These are phyloP conservation scores for Ligustrum vulgare DNA, from an alignment of 257 asterid species.

Conservation along the genomic window DNA sequence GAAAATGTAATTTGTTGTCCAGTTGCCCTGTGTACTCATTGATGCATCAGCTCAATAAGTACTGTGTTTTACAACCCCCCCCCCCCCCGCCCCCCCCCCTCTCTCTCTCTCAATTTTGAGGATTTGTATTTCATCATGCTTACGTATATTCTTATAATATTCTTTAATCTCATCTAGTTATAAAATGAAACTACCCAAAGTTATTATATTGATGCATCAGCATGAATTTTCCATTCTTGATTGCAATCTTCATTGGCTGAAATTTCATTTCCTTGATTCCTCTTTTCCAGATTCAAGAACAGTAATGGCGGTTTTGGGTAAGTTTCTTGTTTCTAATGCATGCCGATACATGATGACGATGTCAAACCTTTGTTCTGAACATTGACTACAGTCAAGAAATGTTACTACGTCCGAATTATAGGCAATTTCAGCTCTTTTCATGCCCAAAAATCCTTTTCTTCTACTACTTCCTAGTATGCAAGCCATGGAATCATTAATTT, in stretches of 20 bases:
- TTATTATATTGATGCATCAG: background rate
- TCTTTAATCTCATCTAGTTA: background rate
- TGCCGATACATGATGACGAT: slow-evolving; percentile 5
- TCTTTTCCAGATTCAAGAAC: slow-evolving; percentile 86
- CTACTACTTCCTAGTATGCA: background rate
- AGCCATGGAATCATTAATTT: background rate
- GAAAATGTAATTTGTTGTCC: background rate
- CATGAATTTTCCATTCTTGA: background rate
- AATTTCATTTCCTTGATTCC: slow-evolving; percentile 21
- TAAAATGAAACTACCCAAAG: background rate
- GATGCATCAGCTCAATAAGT: no score
- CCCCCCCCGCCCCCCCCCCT: background rate
- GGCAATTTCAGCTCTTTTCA: background rate
- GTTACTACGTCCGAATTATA: background rate
- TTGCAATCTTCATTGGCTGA: slow-evolving; percentile 17
- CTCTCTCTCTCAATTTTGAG: background rate
- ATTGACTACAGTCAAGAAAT: background rate
- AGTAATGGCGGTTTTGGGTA: slow-evolving; percentile 94
- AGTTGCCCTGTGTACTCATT: background rate
- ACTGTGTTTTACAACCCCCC: background rate
- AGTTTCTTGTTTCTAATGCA: slow-evolving; percentile 18
- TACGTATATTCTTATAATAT: background rate
- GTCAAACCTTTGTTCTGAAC: background rate
- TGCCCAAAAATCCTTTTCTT: background rate
- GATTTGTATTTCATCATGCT: background rate